Conservation (phyloP, 2,329 filamentous ascomycete species). For the Diaporthe sp. region DNA sequence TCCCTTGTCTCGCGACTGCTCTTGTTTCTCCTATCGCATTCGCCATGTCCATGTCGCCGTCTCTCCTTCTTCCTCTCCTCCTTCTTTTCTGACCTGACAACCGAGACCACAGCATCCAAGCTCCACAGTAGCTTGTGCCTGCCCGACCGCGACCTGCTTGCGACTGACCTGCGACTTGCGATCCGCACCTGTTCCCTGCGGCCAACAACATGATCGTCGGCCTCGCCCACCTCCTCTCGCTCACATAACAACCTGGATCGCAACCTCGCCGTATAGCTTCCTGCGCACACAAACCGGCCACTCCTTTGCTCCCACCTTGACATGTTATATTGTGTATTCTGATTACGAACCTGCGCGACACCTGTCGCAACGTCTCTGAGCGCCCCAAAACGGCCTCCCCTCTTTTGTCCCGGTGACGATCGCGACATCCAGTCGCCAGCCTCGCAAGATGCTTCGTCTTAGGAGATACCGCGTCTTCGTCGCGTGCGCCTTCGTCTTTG, state of each 20-base stretch:
- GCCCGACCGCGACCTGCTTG: neutral
- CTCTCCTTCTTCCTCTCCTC: neutral
- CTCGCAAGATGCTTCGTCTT: conserved; percentile 65
- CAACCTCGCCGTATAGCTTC: neutral
- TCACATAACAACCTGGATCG: neutral
- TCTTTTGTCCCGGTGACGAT: neutral
- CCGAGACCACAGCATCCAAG: neutral
- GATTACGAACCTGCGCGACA: conserved; percentile 2
- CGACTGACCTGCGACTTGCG: neutral
- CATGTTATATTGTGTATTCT: conserved; percentile 10
- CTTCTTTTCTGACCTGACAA: neutral
- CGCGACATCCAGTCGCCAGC: neutral
- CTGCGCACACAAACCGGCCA: neutral
- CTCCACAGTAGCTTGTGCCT: neutral
- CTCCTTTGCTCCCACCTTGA: conserved; percentile 20
- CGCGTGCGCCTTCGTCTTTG: conserved; percentile 66
- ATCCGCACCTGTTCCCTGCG: neutral
- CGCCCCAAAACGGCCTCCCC: neutral
- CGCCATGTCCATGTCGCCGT: neutral
- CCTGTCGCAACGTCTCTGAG: neutral
- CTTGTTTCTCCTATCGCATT: conserved; percentile 37
- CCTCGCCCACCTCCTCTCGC: neutral
- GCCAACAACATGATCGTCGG: conserved; percentile 13
- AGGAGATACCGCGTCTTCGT: conserved; percentile 74
- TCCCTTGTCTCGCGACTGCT: conserved; percentile 31